These are phyloP conservation scores for Penicillium macrosclerotiorum DNA, from an alignment of 495 filamentous ascomycete species.

Conservation along the genomic window DNA sequence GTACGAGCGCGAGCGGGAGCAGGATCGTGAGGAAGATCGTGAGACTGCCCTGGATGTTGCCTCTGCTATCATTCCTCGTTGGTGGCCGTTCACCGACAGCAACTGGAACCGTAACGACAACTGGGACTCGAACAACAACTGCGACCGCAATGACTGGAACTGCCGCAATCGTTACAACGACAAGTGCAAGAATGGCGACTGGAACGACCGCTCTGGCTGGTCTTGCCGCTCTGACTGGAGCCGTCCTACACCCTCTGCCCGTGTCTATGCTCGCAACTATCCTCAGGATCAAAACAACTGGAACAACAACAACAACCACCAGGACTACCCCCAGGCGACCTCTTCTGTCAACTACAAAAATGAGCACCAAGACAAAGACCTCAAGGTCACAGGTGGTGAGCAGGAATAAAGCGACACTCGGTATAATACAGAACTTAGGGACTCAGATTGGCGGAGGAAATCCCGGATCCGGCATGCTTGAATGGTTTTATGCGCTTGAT, in stretches of 20 bases:
- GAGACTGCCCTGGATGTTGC: background rate
- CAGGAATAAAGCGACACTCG: slow-evolving; percentile 2
- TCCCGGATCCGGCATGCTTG: background rate
- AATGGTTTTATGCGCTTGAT: slow-evolving; percentile 1
- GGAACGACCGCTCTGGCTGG: slow-evolving; percentile 2
- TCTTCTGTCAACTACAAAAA: slow-evolving; percentile 8
- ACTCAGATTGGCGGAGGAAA: background rate
- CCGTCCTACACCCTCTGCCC: slow-evolving; percentile 9
- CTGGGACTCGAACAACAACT: slow-evolving; percentile 1
- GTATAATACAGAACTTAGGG: no score
- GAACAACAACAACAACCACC: slow-evolving; percentile 3
- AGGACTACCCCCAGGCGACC: slow-evolving; percentile 7
- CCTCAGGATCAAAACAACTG: slow-evolving; percentile 1
- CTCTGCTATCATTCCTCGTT: background rate
- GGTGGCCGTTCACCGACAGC: background rate
- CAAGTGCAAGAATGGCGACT: slow-evolving; percentile 11
- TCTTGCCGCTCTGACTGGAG: slow-evolving; percentile 1
- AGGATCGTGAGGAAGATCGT: background rate
- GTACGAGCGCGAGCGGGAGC: background rate
- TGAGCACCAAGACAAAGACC: slow-evolving; percentile 3
- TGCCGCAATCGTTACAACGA: slow-evolving; percentile 10
- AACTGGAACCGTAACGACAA: background rate
- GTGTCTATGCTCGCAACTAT: slow-evolving; percentile 6
- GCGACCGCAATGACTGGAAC: slow-evolving; percentile 9
- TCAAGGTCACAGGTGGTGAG: slow-evolving; percentile 10